phyloP scores from a whole-genome alignment of 192 early-diverging fungal genomes.

The Rhizophagus prolifer region DNA sequence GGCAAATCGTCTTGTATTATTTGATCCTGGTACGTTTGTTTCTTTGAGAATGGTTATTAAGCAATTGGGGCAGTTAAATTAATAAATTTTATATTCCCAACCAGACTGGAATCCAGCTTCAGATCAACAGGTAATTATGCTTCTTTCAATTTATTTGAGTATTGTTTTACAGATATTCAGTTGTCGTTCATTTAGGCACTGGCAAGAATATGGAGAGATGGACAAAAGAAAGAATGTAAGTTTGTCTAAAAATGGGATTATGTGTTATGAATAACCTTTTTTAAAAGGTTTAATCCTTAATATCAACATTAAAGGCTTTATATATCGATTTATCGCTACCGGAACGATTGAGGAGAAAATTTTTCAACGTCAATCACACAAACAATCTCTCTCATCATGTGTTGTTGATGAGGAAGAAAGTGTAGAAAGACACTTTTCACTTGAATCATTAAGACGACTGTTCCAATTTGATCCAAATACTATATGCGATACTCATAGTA shows the following conservation, averaged over 20 bases:
- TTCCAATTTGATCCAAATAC: constrained; percentile 77
- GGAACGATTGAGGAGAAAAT: constrained; percentile 99
- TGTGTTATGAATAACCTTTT: neutral
- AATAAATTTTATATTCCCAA: neutral
- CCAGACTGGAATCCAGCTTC: constrained; percentile 95
- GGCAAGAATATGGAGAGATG: constrained; percentile 88
- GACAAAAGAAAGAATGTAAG: constrained; percentile 72
- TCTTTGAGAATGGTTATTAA: neutral
- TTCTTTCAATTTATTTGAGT: neutral
- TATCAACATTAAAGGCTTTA: constrained; percentile 66
- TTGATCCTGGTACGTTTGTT: constrained; percentile 68
- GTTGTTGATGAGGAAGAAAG: constrained; percentile 95
- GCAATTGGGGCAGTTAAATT: constrained; percentile 2
- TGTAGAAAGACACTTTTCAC: constrained; percentile 92
- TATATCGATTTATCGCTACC: constrained; percentile 98
- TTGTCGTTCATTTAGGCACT: constrained; percentile 50
- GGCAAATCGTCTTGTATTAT: constrained; percentile 93
- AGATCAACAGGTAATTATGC: constrained; percentile 70
- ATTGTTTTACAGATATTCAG: constrained; percentile 32
- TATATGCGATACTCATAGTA: constrained; percentile 88
- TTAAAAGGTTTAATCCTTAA: neutral
- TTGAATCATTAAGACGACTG: constrained; percentile 84
- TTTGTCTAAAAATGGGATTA: neutral
- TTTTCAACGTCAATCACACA: constrained; percentile 89
- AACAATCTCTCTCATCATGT: constrained; percentile 84